Conservation (phyloP, 495 filamentous ascomycete genomes). For the Penicillium argentinense region DNA sequence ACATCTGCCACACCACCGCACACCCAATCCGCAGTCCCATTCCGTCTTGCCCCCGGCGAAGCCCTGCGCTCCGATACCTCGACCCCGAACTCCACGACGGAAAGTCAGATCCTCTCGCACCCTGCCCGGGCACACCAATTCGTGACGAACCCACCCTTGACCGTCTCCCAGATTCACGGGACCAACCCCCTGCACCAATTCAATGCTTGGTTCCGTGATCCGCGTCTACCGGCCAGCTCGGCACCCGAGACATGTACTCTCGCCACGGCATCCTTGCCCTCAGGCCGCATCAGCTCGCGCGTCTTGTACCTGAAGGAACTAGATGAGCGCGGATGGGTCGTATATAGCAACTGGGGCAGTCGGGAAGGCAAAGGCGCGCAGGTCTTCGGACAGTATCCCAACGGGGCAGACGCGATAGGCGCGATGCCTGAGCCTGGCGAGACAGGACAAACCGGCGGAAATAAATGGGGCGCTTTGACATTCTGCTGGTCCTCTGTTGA, state of each 20-base stretch:
- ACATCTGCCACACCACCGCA: slow-evolving; percentile 49
- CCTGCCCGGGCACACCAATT: slow-evolving; percentile 49
- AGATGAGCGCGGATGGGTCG: slow-evolving; percentile 71
- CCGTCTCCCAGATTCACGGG: slow-evolving; percentile 39
- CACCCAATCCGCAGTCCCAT: slow-evolving; percentile 53
- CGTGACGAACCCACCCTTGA: slow-evolving; percentile 44
- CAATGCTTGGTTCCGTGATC: slow-evolving; percentile 78
- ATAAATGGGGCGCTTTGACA: slow-evolving; percentile 46
- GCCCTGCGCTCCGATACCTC: slow-evolving; percentile 33
- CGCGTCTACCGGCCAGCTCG: slow-evolving; percentile 58
- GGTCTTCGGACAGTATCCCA: slow-evolving; percentile 34
- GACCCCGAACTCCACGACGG: slow-evolving; percentile 38
- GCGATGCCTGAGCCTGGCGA: slow-evolving; percentile 33
- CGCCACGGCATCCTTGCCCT: slow-evolving; percentile 82
- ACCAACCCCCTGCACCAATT: slow-evolving; percentile 75
- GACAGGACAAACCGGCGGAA: slow-evolving; percentile 23
- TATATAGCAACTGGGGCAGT: slow-evolving; percentile 90
- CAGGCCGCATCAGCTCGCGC: slow-evolving; percentile 78
- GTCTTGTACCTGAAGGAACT: slow-evolving; percentile 88
- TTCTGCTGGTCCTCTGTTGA: slow-evolving; percentile 66
- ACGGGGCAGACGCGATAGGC: slow-evolving; percentile 6
- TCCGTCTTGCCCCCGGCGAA: slow-evolving; percentile 16
- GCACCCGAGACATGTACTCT: slow-evolving; percentile 75
- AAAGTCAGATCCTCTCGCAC: slow-evolving; percentile 37
- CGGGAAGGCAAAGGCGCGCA: slow-evolving; percentile 47